Percentiles rank a stretch among this genome's conserved stretches.
These are phyloP conservation scores for Heterococcus sp. DNA, from an alignment of 108 stramenopile species.

Conservation along the genomic window DNA sequence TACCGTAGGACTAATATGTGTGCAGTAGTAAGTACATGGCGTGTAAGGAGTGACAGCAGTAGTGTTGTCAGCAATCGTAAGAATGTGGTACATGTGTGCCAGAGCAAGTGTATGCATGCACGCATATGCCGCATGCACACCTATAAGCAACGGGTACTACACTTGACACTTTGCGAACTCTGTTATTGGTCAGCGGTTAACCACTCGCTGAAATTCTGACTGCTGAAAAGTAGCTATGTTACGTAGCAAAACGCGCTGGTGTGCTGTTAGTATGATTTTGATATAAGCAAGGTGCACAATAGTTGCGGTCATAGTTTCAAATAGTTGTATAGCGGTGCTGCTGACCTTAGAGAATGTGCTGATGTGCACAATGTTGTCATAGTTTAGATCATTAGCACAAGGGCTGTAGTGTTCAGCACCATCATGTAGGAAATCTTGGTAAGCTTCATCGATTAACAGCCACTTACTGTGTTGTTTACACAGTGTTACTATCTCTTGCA, in stretches of 20 bases:
- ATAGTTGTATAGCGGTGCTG: too few relatives aligned
- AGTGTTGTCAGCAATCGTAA: conserved; percentile 3
- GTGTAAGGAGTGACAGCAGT: conserved; percentile 9
- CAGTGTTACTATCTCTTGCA: conserved; percentile 67
- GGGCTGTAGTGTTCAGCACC: conserved; percentile 8
- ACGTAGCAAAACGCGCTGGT: too few relatives aligned
- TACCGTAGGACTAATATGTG: conserved; percentile 76
- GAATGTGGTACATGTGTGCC: too few relatives aligned
- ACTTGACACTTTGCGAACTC: too few relatives aligned
- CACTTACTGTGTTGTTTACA: conserved; percentile 67
- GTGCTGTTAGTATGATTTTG: neutral
- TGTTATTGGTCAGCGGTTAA: too few relatives aligned
- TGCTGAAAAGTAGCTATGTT: too few relatives aligned
- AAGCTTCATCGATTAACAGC: conserved; percentile 85
- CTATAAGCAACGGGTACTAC: neutral
- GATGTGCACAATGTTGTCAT: neutral
- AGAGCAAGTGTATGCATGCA: neutral
- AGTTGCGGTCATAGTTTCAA: conserved; percentile 18
- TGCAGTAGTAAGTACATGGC: conserved; percentile 64
- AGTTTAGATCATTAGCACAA: neutral
- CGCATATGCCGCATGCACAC: neutral
- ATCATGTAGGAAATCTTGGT: conserved; percentile 79
- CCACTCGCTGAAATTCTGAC: too few relatives aligned
- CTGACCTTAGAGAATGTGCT: neutral
- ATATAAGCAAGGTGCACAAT: neutral